Percentiles rank a stretch among this genome's conserved stretches.
Conservation (phyloP, 345 rosid species). For the Jatropha curcas region DNA sequence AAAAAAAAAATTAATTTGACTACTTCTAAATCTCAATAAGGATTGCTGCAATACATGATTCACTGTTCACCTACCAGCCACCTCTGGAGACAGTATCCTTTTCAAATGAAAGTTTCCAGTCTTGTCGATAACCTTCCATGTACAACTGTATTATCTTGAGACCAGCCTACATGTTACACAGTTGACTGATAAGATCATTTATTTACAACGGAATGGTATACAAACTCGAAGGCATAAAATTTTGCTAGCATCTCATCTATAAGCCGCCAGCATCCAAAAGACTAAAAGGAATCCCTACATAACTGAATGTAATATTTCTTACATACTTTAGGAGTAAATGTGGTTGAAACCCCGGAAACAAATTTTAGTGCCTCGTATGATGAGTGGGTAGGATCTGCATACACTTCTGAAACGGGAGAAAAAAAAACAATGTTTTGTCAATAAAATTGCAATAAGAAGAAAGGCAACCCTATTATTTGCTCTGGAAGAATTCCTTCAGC, state of each 20-base stretch:
- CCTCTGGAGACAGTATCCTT: slow-evolving; percentile 75
- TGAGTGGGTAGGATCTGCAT: slow-evolving; percentile 85
- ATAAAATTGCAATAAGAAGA: slow-evolving; percentile 17
- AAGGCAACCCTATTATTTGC: neutral
- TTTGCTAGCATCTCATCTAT: neutral
- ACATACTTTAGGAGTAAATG: slow-evolving; percentile 85
- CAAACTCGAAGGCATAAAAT: neutral
- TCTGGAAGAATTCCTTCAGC: neutral
- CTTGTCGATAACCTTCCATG: slow-evolving; percentile 95
- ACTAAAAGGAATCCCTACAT: neutral
- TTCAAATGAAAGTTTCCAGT: slow-evolving; percentile 89
- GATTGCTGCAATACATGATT: neutral
- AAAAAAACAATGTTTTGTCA: slow-evolving; percentile 14
- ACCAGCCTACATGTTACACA: slow-evolving; percentile 58
- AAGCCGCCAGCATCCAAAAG: neutral
- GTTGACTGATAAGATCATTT: too few relatives aligned
- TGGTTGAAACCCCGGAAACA: slow-evolving; percentile 70
- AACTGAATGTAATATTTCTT: neutral
- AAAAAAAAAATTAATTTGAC: neutral
- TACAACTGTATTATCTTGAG: slow-evolving; percentile 77
- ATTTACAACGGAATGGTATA: too few relatives aligned
- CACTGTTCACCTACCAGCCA: slow-evolving; percentile 71
- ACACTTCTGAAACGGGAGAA: slow-evolving; percentile 58
- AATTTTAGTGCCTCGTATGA: slow-evolving; percentile 75
- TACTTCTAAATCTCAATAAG: neutral